A percentile compares a stretch with the other conserved stretches of the same genome.
Evolutionary conservation across 768 basidiomycete genomes (phyloP).

Genomic region (Candolleomyces aberdarensis): DNA sequence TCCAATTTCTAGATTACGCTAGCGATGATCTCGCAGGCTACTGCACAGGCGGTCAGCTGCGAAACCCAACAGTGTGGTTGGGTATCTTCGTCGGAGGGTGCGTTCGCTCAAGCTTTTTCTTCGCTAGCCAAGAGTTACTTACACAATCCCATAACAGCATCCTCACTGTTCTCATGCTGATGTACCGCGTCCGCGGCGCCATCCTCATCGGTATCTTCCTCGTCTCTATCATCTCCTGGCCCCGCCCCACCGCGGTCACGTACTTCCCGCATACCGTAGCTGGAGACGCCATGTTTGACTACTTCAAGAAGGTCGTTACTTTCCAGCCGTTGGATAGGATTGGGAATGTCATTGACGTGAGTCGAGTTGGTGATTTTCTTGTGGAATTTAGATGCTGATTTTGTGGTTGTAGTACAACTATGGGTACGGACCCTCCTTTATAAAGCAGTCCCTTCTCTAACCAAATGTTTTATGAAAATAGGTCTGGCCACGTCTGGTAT

Average conservation of each 20-base stretch:
- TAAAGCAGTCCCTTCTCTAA: no score
- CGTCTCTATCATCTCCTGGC: slow-evolving; percentile 86
- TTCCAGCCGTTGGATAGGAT: slow-evolving; percentile 62
- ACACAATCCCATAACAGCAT: slow-evolving; percentile 38
- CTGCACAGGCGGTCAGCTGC: slow-evolving; percentile 63
- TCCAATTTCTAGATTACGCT: slow-evolving; percentile 36
- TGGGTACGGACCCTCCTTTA: background rate
- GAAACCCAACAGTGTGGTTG: slow-evolving; percentile 82
- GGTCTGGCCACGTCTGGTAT: slow-evolving; percentile 80
- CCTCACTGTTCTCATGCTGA: slow-evolving; percentile 74
- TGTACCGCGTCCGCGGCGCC: slow-evolving; percentile 82
- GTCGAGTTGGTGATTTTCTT: slow-evolving; percentile 16
- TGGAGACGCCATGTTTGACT: slow-evolving; percentile 75
- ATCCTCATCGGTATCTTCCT: slow-evolving; percentile 82
- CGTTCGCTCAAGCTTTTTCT: slow-evolving; percentile 17
- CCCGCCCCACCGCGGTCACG: slow-evolving; percentile 76
- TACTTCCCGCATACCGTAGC: slow-evolving; percentile 70
- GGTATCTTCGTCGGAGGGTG: slow-evolving; percentile 84
- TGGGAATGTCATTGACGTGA: slow-evolving; percentile 68
- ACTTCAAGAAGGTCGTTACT: slow-evolving; percentile 81
- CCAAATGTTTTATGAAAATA: no score
- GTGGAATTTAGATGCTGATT: background rate
- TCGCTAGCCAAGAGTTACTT: slow-evolving; percentile 2
- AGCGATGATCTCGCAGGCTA: slow-evolving; percentile 46
- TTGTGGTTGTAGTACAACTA: slow-evolving; percentile 7